Evolutionary conservation across 2,329 filamentous ascomycete species (phyloP).

Genomic region (Chalaropsis thielavioides): DNA sequence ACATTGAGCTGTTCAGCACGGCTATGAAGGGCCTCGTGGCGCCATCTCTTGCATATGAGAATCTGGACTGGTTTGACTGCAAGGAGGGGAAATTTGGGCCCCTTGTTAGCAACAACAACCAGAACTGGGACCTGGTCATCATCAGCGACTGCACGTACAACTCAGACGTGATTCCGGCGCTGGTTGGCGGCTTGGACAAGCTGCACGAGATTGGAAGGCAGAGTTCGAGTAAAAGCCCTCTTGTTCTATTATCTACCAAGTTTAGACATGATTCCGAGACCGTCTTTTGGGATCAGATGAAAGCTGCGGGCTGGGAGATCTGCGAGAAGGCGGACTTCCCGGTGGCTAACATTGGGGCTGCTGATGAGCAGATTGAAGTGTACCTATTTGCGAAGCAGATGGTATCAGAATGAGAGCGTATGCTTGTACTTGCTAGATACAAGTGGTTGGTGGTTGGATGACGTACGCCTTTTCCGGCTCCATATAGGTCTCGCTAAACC

Average conservation of each 20-base stretch:
- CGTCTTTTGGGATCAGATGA: conserved; percentile 35
- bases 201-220: conserved; percentile 28
- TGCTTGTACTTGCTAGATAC: not conserved
- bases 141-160: conserved; percentile 50
- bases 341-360: conserved; percentile 33
- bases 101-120: conserved; percentile 24
- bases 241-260: conserved; percentile 41
- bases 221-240: conserved; percentile 22
- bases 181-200: conserved; percentile 39
- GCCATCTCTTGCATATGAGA: conserved; percentile 34
- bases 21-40: conserved; percentile 7
- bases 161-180: conserved; percentile 38
- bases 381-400: conserved; percentile 31
- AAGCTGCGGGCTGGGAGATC: conserved; percentile 31
- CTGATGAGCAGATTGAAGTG: conserved; percentile 35
- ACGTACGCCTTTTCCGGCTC: not conserved
- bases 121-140: conserved; percentile 38
- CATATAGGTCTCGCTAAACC: not conserved
- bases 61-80: conserved; percentile 43
- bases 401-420: not conserved
- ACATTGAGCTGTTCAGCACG: conserved; percentile 28
- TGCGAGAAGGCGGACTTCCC: conserved; percentile 30
- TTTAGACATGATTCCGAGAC: conserved; percentile 40
- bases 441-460: not conserved
- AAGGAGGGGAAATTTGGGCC: conserved; percentile 31